Evolutionary conservation across 805 yeast species (phyloP), one percentile per base, ranked within the genome.

Genomic region (Phaffomyces opuntiae): DNA sequence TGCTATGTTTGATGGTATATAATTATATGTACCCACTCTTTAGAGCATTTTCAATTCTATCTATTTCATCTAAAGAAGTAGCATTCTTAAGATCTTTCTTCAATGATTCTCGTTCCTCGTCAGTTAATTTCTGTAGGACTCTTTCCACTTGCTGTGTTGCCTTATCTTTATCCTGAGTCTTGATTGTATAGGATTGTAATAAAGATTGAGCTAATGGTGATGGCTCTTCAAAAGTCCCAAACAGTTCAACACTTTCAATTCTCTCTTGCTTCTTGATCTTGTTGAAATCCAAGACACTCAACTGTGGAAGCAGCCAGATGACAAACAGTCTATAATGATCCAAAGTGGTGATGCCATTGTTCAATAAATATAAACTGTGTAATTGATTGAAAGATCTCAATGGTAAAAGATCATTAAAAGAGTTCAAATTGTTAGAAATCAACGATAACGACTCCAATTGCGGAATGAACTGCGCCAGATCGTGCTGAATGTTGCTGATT

Each of bases 41-140:
- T 39, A 84, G 64, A 19, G 77, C 68, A 26, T 64, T 67, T 59
- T 87, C 95, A 24, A 89, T 75, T 42, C 77, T 66, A 47, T 81
- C 85, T 7, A 89, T 85, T 51, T 90, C 96, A 7, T 75, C 85
- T 47, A 90, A 59, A 43, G 81, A 78, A 5, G 79, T 72, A 1
- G 96, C 95, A 31, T 65, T 67, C 43, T 72, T 70, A 46, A 90
- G 67, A 50, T 78, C 73, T 37, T 68, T 58, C 50, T 80, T 70
- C 41, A 90, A 63, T 39, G 65, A 63, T 13, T 63, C 61, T 46
- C 70, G 74, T 35, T 82, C 88, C 33, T 73, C 78, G 0, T 69
- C 74, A 2, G 81, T 68, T 53, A 87, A 67, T 48, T 72, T 77
- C 25, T 64, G 59, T 16, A 72, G 68, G 0, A 68, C 68, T 17